A percentile compares a stretch with the other conserved stretches of the same genome.
Conservation (phyloP, 2,329 filamentous ascomycete species). For the Cytospora mali region DNA sequence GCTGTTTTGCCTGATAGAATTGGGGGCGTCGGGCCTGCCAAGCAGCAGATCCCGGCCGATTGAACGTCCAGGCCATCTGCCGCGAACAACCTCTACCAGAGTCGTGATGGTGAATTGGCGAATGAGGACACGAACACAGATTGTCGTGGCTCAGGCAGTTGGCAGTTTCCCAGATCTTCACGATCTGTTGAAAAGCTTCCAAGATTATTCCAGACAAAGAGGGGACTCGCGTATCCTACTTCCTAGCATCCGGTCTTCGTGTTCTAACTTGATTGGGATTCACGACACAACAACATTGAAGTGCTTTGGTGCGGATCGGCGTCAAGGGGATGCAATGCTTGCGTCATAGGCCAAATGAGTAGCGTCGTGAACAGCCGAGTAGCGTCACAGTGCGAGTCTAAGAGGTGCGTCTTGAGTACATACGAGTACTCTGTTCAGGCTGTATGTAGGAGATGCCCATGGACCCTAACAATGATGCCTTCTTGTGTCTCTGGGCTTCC, state of each 20-base stretch:
- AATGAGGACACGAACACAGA: background rate
- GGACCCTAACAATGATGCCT: background rate
- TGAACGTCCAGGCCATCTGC: background rate
- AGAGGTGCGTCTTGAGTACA: background rate
- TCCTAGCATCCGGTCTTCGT: slow-evolving; percentile 10
- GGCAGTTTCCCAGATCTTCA: background rate
- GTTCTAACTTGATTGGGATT: slow-evolving; percentile 14
- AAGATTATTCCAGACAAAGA: slow-evolving; percentile 6
- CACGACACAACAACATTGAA: background rate
- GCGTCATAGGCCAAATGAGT: slow-evolving; percentile 26
- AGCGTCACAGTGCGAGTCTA: background rate
- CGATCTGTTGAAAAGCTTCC: background rate
- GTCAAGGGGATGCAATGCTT: slow-evolving; percentile 16
- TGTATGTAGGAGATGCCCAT: background rate
- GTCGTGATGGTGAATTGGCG: background rate
- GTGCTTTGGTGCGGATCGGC: background rate
- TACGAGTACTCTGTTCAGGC: background rate
- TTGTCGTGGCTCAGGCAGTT: background rate
- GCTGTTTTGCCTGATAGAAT: background rate
- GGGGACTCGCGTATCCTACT: slow-evolving; percentile 8
- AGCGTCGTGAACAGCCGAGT: background rate
- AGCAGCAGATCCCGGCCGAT: too few species aligned
- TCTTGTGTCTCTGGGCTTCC: too few species aligned
- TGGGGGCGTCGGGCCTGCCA: background rate
- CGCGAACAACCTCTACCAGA: background rate